These are phyloP conservation scores for Ottelia alismoides DNA, from an alignment of 106 monocot genomes.

Conservation along the genomic window DNA sequence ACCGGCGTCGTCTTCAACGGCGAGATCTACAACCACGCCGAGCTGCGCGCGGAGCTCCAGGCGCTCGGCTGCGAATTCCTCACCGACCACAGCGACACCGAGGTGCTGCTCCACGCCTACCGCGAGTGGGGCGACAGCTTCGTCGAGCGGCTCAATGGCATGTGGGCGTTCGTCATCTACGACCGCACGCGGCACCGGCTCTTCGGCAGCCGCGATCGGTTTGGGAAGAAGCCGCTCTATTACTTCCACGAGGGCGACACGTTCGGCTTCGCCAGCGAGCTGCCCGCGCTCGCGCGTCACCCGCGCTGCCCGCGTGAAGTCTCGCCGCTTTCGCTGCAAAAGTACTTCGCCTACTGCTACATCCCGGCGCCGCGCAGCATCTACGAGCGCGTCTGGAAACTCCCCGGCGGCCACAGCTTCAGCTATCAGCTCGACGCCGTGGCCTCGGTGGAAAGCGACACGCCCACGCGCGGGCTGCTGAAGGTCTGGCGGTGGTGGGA, in stretches of 20 bases:
- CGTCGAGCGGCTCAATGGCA: not conserved
- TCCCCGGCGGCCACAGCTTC: too few species aligned
- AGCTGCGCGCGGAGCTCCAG: not conserved
- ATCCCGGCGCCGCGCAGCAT: too few species aligned
- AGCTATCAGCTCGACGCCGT: too few species aligned
- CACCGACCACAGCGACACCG: not conserved
- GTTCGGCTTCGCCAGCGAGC: not conserved
- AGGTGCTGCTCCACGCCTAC: not conserved
- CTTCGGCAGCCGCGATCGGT: not conserved
- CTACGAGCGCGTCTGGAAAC: too few species aligned
- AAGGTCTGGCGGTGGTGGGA: too few species aligned
- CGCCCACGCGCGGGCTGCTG: too few species aligned
- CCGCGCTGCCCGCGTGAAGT: too few species aligned
- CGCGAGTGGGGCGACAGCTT: not conserved
- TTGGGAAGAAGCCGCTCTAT: not conserved
- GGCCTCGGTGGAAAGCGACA: too few species aligned
- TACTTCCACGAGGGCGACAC: not conserved
- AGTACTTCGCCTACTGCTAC: too few species aligned
- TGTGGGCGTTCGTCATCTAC: not conserved
- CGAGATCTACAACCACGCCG: too few species aligned
- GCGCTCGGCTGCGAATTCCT: not conserved
- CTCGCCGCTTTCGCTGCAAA: too few species aligned
- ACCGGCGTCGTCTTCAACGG: not conserved
- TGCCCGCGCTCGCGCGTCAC: not conserved
- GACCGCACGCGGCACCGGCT: not conserved